Base-by-base conservation (phyloP, 495 filamentous ascomycete species). In the Evansstolkia leycettana region DNA sequence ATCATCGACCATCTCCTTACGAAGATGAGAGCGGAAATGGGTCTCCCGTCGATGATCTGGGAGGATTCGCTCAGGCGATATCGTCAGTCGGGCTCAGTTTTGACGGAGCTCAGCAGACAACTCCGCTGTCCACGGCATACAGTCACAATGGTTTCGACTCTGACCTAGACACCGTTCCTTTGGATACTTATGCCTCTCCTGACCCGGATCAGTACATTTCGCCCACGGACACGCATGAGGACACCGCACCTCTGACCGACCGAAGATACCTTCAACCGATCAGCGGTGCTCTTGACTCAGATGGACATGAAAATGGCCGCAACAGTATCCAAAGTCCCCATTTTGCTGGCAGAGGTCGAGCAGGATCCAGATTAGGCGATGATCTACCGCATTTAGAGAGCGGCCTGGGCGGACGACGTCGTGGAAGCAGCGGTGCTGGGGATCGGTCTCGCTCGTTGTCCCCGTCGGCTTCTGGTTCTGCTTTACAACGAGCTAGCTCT, bases 401-500 rank as follows among this genome's bases (percentile, higher is more conserved):
- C 39, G 71, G 74, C 1, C 42, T 63, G 27, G 51, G 55, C 41
- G 53, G 60, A 37, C 50, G 38, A 43, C 75, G 45, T 51, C 64
- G 43, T 46, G 67, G 51, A 33, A 76, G 53, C 50, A 75, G 45
- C 58, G 46, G 69, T 54, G 58, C 62, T 54, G 45, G 66, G 46
- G 40, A 66, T 43, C 41, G 69, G 51, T 58, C 64, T 54, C 59
- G 82, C 51, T 67, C 78, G 51, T 33, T 76, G 48, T 94, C 88
- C 3, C 67, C 76, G 3, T 76, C 76, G n/a, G 52, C 73, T 7
- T 72, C 75, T 8, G 68, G 67, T 33, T 73, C 79, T 28, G 77
- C 85, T 24, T 55, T 93, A 36, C 70, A 72, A 14, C 67, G 84
- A 45, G 84, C 90, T 36, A 82, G 87, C 20, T 92, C 88, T 3